phyloP scores from a whole-genome alignment of 2,329 filamentous ascomycete species.

The Hypoxylon sp. region DNA sequence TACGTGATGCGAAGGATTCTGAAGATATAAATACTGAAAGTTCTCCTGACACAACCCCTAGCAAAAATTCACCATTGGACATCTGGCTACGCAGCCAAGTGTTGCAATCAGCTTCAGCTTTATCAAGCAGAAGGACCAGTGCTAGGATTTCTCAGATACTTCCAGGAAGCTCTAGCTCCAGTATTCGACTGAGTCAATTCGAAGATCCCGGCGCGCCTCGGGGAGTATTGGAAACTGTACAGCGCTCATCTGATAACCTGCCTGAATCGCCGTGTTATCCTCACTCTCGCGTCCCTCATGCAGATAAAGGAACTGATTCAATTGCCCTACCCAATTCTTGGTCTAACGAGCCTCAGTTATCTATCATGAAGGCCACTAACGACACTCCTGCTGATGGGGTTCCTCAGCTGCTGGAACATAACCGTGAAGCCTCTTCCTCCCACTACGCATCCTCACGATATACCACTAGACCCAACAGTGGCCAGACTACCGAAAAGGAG shows the following conservation, averaged over 20 bases:
- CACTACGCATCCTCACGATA: slow-evolving; percentile 49
- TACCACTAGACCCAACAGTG: slow-evolving; percentile 45
- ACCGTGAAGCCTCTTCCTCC: slow-evolving; percentile 43
- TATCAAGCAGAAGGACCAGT: slow-evolving; percentile 43
- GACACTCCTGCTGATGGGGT: slow-evolving; percentile 6
- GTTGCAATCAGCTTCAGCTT: slow-evolving; percentile 40
- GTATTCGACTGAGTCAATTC: neutral
- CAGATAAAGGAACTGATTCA: slow-evolving; percentile 3
- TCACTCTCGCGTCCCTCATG: neutral
- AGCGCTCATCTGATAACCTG: neutral
- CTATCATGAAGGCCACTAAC: slow-evolving; percentile 14
- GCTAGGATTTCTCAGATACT: slow-evolving; percentile 32
- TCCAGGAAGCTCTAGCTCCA: slow-evolving; percentile 17
- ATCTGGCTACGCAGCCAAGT: slow-evolving; percentile 52
- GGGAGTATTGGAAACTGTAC: neutral
- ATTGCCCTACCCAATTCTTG: slow-evolving; percentile 20
- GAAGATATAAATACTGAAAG: slow-evolving; percentile 22
- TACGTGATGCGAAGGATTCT: neutral
- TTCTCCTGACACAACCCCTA: slow-evolving; percentile 34
- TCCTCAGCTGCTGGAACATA: slow-evolving; percentile 14
- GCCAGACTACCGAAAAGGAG: slow-evolving; percentile 40
- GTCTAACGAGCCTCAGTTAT: slow-evolving; percentile 22
- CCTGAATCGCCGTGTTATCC: neutral
- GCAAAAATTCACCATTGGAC: slow-evolving; percentile 48
- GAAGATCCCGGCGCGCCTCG: neutral